These are phyloP conservation scores for Trichoderma pleuroti DNA, from an alignment of 2,329 filamentous ascomycete genomes.

Conservation along the genomic window DNA sequence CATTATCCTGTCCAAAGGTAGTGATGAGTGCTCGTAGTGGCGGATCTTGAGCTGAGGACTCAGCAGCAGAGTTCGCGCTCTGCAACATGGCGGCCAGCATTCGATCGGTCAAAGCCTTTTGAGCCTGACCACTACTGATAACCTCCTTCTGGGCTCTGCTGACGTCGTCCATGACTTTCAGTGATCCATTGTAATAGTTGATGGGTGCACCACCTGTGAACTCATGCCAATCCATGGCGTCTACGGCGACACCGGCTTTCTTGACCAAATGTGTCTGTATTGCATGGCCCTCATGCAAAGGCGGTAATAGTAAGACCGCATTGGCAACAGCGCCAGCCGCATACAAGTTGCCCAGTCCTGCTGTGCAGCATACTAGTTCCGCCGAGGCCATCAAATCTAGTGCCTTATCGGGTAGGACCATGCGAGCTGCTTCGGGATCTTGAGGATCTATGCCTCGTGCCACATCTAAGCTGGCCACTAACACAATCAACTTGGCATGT, in stretches of 20 bases:
- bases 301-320: not conserved
- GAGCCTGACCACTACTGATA: not conserved
- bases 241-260: not conserved
- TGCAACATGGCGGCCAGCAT: not conserved
- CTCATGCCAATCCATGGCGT: constrained; percentile 4
- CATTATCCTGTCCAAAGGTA: constrained; percentile 1
- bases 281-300: not conserved
- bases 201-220: not conserved
- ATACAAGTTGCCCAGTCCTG: constrained; percentile 9
- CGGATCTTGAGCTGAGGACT: not conserved
- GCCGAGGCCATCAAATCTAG: not conserved
- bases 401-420: constrained; percentile 1
- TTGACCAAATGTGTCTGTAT: not conserved
- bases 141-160: constrained; percentile 3
- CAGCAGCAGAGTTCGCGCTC: not conserved
- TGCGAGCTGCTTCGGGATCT: not conserved
- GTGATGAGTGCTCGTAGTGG: not conserved
- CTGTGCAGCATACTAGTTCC: constrained; percentile 1
- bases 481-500: not conserved
- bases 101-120: not conserved
- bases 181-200: not conserved
- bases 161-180: not conserved
- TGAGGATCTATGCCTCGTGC: not conserved
- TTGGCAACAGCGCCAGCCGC: not conserved
- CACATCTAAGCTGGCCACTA: constrained; percentile 1